Evolutionary conservation across 169 alveolate species (phyloP), one percentile per base, ranked within the genome.

Genomic region (Theileria orientalis): DNA sequence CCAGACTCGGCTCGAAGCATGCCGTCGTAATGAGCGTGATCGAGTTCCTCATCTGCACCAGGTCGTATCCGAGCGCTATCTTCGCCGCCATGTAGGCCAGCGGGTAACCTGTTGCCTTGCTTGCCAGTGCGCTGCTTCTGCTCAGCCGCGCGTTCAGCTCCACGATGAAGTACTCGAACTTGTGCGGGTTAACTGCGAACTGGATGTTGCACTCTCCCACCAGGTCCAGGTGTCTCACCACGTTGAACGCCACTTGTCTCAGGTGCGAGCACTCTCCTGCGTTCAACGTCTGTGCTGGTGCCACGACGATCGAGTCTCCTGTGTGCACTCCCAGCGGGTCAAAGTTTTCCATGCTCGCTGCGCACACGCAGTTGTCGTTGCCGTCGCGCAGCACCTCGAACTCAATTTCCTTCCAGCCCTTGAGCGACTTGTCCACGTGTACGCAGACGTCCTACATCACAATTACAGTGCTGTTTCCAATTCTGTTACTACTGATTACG

Each of bases 251-350:
- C 29, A 90, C 85, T 82, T 92, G 93, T 14, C 97, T 74, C 69
- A 92, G 80, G 62, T 85, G 76, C 76, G 75, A 91, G 82, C 90
- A 92, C 74, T 94, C 97, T 56, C 59, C 85, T 64, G 90, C 92
- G 66, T 85, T 85, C 61, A 94, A 85, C 25, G 97, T 94, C 88
- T 94, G 95, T 0, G 95, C 92, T 23, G 97, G 97, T 21, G 97
- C 97, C 16, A 94, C 94, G 51, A 94, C 97, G 46, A 94, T 90
- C 79, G 95, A 91, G 60, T 94, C 97, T 14, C 97, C 97, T n/a
- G 97, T 94, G 89, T 94, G 97, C 63, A 94, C 90, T 46, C 97
- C 97, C 62, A 93, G 90, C 23, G 97, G 97, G 76, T 93, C 95
- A 42, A 93, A 83, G 85, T 93, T 93, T 70, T 93, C 97, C 97